A percentile compares a stretch with the other conserved stretches of the same genome.
Conservation (phyloP, 805 yeast genomes). For the Priceomyces medius region DNA sequence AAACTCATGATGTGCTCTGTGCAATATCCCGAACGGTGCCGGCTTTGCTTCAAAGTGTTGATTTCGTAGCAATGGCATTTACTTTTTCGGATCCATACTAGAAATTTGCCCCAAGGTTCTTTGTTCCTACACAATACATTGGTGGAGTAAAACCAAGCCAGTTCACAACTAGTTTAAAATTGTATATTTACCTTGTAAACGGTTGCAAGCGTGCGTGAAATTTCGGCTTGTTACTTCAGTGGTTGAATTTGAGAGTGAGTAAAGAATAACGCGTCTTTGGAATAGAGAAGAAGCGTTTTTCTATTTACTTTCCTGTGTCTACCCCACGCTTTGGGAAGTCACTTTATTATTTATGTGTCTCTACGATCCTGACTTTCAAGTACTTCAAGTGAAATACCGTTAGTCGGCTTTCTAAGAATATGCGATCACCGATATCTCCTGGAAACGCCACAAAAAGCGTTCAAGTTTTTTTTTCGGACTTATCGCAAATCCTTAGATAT, state of each 20-base stretch:
- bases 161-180: too few relatives aligned
- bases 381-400: constrained; percentile 1
- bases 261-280: not conserved
- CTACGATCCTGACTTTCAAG: not conserved
- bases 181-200: too few relatives aligned
- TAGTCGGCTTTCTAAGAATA: constrained; percentile 1
- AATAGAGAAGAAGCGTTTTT: not conserved
- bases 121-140: too few relatives aligned
- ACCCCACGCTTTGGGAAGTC: not conserved
- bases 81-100: too few relatives aligned
- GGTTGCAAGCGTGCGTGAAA: not conserved
- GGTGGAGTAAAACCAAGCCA: too few relatives aligned
- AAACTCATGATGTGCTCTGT: too few relatives aligned
- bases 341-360: not conserved
- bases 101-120: too few relatives aligned
- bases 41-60: too few relatives aligned
- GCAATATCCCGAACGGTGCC: too few relatives aligned
- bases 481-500: constrained; percentile 4
- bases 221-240: not conserved
- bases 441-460: not conserved
- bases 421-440: constrained; percentile 7
- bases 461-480: constrained; percentile 1
- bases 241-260: not conserved
- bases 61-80: too few relatives aligned
- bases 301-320: not conserved